Base-by-base conservation (phyloP, 306 rosid species). In the Geum urbanum region DNA sequence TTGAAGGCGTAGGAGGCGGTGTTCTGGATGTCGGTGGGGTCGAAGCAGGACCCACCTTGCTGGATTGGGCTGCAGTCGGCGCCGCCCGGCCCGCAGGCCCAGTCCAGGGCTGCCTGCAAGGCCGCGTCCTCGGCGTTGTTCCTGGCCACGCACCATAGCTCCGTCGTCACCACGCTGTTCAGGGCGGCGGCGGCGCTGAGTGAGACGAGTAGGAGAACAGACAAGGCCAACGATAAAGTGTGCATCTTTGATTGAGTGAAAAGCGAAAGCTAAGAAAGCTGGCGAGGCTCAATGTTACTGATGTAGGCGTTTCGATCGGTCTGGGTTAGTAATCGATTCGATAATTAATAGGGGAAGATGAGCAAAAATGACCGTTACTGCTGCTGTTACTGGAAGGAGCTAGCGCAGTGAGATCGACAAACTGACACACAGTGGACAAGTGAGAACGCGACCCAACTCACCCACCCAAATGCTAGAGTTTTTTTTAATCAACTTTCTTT, bases 131-230 rank as follows among this genome's bases (percentile, higher is more conserved):
- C 96, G 9, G 95, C 95, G 87, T 91, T 89, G 83, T 94, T 94
- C 84, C 85, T 94, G 10, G 97, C 97, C 76, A 91, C 99, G 80
- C 99, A 94, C 97, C 99, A 94, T 5, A 94, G 92, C 81, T 91
- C 85, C 74, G 65, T 79, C 54, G 76, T 45, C 7, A 48, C 76
- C 32, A 73, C 74, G 60, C 75, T 80, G 63, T 46, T 19, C n/a
- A 58, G 74, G 66, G 79, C 83, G 55, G 2, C 45, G 56, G 60
- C 50, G 11, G 81, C 71, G 9, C 13, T 0, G 24, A 71, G 43
- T 5, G 53, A 63, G 46, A 63, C 16, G 46, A 65, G 41, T 37
- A 66, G 50, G 55, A 54, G 14, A 1, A 69, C 46, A 11, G 55
- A 81, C 58, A 63, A 54, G 40, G 20, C 37, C 37, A 32, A 32